Evolutionary conservation across 1,284 basidiomycete genomes (phyloP).

Genomic region (Ustilago hordei): DNA sequence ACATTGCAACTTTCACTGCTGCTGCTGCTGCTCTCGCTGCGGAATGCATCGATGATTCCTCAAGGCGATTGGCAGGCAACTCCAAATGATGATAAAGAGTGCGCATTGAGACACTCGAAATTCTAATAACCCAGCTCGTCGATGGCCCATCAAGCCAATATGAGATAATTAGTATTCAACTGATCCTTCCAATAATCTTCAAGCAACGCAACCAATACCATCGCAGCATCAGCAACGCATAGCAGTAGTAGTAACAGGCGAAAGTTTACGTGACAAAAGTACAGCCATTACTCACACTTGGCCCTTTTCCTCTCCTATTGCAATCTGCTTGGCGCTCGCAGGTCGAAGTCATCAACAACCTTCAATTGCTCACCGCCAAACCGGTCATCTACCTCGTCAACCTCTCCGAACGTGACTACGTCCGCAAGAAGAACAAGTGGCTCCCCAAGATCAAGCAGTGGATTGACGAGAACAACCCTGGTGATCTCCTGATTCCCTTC

Average conservation of each 20-base stretch:
- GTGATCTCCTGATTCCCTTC: slow-evolving; percentile 95
- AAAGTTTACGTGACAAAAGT: neutral
- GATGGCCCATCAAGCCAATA: slow-evolving; percentile 74
- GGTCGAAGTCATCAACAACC: slow-evolving; percentile 95
- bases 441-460: slow-evolving; percentile 97
- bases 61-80: neutral
- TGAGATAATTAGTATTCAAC: slow-evolving; percentile 64
- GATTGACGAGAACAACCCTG: slow-evolving; percentile 97
- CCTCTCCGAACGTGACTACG: slow-evolving; percentile 92
- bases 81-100: slow-evolving; percentile 81
- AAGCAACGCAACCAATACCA: neutral
- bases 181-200: slow-evolving; percentile 31
- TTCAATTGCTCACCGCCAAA: slow-evolving; percentile 93
- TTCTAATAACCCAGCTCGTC: slow-evolving; percentile 77
- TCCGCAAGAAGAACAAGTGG: slow-evolving; percentile 99
- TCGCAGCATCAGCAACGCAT: neutral
- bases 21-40: neutral
- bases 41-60: neutral
- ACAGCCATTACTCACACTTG: neutral
- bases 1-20: slow-evolving; percentile 7
- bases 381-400: slow-evolving; percentile 99
- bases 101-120: slow-evolving; percentile 74
- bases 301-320: neutral
- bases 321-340: slow-evolving; percentile 69
- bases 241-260: slow-evolving; percentile 12